Conservation (phyloP, 306 rosid genomes). For the Cicer yamashitae region DNA sequence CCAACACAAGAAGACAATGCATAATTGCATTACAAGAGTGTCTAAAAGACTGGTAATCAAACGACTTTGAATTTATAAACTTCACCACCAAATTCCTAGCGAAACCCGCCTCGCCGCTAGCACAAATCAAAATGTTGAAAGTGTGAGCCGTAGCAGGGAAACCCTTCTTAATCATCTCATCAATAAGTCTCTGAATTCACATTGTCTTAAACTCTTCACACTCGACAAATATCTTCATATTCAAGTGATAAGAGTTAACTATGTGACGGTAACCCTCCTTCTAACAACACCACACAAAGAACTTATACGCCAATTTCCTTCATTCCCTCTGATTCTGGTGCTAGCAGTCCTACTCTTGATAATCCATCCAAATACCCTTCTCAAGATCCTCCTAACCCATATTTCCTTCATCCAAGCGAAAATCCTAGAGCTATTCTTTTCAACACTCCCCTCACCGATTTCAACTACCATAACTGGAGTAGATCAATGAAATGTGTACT, state of each 20-base stretch:
- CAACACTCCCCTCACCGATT: too few relatives aligned
- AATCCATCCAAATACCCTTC: constrained; percentile 13
- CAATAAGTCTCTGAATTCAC: constrained; percentile 68
- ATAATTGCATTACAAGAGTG: constrained; percentile 81
- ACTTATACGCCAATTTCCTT: constrained; percentile 66
- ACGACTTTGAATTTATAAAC: constrained; percentile 73
- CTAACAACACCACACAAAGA: constrained; percentile 77
- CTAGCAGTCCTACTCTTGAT: constrained; percentile 61
- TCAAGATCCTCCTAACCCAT: constrained; percentile 49
- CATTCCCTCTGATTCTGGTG: too few relatives aligned
- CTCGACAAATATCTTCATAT: constrained; percentile 81
- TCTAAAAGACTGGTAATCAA: constrained; percentile 73
- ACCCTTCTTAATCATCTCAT: constrained; percentile 86
- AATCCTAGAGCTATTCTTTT: too few relatives aligned
- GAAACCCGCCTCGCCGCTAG: constrained; percentile 78
- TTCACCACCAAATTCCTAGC: constrained; percentile 75
- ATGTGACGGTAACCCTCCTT: constrained; percentile 64
- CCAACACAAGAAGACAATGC: constrained; percentile 60
- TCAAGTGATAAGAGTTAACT: constrained; percentile 60
- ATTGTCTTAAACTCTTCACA: constrained; percentile 83
- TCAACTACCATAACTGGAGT: too few relatives aligned
- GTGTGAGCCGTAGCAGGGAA: constrained; percentile 67
- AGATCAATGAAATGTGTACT: too few relatives aligned
- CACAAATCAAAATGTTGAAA: constrained; percentile 70
- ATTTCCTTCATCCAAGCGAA: too few relatives aligned